Conservation (phyloP, 2,329 filamentous ascomycete species). For the Fusarium humuli region DNA sequence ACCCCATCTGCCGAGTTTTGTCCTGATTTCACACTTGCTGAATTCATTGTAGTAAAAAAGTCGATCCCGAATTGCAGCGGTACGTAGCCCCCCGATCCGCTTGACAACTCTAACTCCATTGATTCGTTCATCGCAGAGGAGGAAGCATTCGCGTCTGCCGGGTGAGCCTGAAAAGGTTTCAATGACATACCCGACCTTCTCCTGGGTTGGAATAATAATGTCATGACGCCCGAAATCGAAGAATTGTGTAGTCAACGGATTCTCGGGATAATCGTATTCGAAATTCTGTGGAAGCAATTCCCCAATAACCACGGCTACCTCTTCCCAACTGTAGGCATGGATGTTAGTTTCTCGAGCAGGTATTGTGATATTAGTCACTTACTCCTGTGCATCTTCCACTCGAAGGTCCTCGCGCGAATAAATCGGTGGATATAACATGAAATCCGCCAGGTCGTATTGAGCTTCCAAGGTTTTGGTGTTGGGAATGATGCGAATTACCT, state of each 20-base stretch:
- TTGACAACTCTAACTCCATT: not conserved
- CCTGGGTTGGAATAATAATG: not conserved
- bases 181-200: not conserved
- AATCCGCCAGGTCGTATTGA: not conserved
- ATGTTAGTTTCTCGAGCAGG: not conserved
- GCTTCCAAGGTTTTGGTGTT: not conserved
- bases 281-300: not conserved
- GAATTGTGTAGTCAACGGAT: not conserved
- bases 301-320: not conserved
- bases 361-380: not conserved
- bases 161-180: not conserved
- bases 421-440: not conserved
- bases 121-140: not conserved
- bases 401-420: not conserved
- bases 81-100: not conserved
- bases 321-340: not conserved
- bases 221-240: not conserved
- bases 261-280: not conserved
- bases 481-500: not conserved
- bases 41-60: not conserved
- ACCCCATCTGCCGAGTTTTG: not conserved
- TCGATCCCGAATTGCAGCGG: not conserved
- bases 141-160: not conserved
- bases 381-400: not conserved
- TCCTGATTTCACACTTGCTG: not conserved